Evolutionary conservation across 768 basidiomycete species (phyloP).

Genomic region (Suillus variegatus): DNA sequence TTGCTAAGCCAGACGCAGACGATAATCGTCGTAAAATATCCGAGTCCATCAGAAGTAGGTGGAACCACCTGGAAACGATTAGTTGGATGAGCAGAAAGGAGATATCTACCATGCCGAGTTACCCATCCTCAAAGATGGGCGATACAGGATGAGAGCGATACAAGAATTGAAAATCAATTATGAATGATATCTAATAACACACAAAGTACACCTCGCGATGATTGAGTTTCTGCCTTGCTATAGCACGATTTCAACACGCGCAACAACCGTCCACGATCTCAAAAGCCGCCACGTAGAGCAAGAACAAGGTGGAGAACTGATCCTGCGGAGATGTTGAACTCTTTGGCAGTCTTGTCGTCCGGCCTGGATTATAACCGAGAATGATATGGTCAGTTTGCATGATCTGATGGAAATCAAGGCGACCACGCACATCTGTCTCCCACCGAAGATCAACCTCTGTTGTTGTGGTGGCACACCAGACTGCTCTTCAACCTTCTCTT

Average conservation of each 20-base stretch:
- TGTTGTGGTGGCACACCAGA: conserved; percentile 96
- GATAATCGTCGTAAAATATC: neutral
- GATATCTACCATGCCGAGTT: neutral
- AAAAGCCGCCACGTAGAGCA: conserved; percentile 87
- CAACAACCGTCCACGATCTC: conserved; percentile 18
- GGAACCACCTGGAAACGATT: neutral
- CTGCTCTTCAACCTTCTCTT: conserved; percentile 98
- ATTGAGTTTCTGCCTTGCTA: conserved; percentile 9
- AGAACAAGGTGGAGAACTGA: conserved; percentile 92
- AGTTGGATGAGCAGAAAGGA: neutral
- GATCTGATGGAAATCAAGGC: neutral
- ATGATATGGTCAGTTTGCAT: neutral
- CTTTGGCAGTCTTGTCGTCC: conserved; percentile 88
- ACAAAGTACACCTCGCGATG: conserved; percentile 10
- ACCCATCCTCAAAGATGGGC: neutral
- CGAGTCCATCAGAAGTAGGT: neutral
- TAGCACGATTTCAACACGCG: neutral
- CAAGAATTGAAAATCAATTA: conserved; percentile 4
- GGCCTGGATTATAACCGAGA: conserved; percentile 47
- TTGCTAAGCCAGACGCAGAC: neutral
- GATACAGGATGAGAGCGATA: neutral
- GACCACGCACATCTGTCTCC: conserved; percentile 82
- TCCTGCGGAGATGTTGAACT: conserved; percentile 82
- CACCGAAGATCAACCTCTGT: conserved; percentile 90
- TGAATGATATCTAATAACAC: conserved; percentile 20